A percentile compares a stretch with the other conserved stretches of the same genome.
Conservation (phyloP, 2,329 filamentous ascomycete species). For the Colletotrichum trifolii region DNA sequence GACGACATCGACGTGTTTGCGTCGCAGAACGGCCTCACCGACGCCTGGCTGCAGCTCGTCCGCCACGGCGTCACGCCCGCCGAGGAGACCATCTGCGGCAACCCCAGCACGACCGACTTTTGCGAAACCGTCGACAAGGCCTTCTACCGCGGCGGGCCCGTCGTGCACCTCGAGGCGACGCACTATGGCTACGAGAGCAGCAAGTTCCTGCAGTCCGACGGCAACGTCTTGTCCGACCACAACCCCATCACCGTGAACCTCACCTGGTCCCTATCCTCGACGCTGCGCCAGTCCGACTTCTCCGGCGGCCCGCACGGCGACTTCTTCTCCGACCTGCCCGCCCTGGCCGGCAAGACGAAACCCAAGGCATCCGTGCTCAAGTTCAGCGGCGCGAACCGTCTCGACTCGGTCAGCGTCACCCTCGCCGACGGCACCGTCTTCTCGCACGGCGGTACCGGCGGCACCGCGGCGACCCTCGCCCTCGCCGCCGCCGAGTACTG, state of each 20-base stretch:
- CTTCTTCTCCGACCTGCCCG: conserved; percentile 67
- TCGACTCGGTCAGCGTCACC: conserved; percentile 62
- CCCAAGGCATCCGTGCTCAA: conserved; percentile 52
- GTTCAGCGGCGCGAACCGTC: conserved; percentile 59
- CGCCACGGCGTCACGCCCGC: conserved; percentile 58
- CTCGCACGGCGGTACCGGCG: conserved; percentile 65
- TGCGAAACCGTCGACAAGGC: conserved; percentile 78
- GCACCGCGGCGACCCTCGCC: conserved; percentile 53
- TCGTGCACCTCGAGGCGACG: conserved; percentile 58
- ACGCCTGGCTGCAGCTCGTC: conserved; percentile 69
- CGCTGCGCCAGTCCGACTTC: conserved; percentile 56
- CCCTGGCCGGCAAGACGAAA: conserved; percentile 46
- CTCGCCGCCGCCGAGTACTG: conserved; percentile 61
- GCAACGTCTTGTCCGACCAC: conserved; percentile 70
- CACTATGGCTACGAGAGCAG: conserved; percentile 65
- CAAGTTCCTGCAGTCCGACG: conserved; percentile 68
- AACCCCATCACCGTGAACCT: conserved; percentile 71
- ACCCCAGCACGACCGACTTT: conserved; percentile 62
- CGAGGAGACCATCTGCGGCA: conserved; percentile 62
- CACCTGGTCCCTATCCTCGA: conserved; percentile 52
- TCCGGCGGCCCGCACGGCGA: conserved; percentile 60
- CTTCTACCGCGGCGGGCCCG: conserved; percentile 65
- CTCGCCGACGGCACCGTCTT: conserved; percentile 60
- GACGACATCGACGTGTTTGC: conserved; percentile 64
- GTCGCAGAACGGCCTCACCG: conserved; percentile 63